A percentile compares a stretch with the other conserved stretches of the same genome.
Conservation (phyloP, 371 early-diverging fungal genomes). For the Rhizopus stolonifer region DNA sequence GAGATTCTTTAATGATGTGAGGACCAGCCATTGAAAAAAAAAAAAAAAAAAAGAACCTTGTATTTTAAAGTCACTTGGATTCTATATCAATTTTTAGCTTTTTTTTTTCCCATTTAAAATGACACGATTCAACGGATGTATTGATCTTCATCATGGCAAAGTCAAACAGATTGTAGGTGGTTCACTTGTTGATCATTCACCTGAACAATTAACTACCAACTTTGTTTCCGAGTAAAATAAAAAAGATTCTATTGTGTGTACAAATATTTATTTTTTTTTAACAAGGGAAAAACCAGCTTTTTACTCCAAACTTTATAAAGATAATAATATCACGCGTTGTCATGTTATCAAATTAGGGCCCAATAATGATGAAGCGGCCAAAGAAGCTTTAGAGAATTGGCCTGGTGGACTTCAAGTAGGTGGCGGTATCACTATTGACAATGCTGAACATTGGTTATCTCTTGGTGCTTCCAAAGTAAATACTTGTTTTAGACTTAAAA, state of each 20-base stretch:
- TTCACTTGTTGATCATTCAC: slow-evolving; percentile 70
- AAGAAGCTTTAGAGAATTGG: slow-evolving; percentile 82
- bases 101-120: slow-evolving; percentile 16
- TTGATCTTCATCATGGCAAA: slow-evolving; percentile 94
- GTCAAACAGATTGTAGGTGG: slow-evolving; percentile 99
- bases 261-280: too few relatives aligned
- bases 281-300: slow-evolving; percentile 77
- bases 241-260: too few relatives aligned
- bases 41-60: background rate
- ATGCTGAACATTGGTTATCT: slow-evolving; percentile 86
- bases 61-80: background rate
- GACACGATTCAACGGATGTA: slow-evolving; percentile 91
- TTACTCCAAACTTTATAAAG: slow-evolving; percentile 80
- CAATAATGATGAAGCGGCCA: slow-evolving; percentile 85
- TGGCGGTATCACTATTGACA: slow-evolving; percentile 90
- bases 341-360: slow-evolving; percentile 95
- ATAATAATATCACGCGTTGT: slow-evolving; percentile 74
- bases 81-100: background rate
- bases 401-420: slow-evolving; percentile 89
- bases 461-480: slow-evolving; percentile 80
- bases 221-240: slow-evolving; percentile 77
- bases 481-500: background rate
- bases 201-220: slow-evolving; percentile 79
- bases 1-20: slow-evolving; percentile 59
- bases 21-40: slow-evolving; percentile 52